Base-by-base conservation (phyloP, 164 flowering plant species). In the Chimonanthus praecox region DNA sequence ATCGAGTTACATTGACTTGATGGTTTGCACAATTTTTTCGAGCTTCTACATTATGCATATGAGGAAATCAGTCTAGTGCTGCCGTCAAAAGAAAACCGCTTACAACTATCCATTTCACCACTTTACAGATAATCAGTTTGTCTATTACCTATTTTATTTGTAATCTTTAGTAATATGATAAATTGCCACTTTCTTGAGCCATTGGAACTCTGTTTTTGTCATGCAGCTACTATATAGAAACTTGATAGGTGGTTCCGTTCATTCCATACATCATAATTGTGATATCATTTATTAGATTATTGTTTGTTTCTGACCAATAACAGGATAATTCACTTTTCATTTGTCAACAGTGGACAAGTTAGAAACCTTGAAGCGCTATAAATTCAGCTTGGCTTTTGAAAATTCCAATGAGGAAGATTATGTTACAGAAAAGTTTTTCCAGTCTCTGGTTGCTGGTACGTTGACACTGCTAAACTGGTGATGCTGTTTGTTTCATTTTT, bases 401-500 rank as follows among this genome's bases (percentile, higher is more conserved):
- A 95, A 95, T 79, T 93, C 99, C 72, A 95, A 90, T 67, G 99
- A 93, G 82, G 99, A 96, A 80, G 99, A 96, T 78, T 96, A 96
- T 77, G 97, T 96, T 58, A 96, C 99, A 13, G 99, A 96, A 76
- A 95, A 96, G 70, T 96, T 83, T 82, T 96, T 96, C 83, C 99
- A 96, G 83, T 92, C 99, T 73, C 98, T 95, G 74, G 98, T 95
- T 81, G 97, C 99, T 74, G 99, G 99, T 95, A 89, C 69, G 73
- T 7, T 6, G 33, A 58, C 20, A 50, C 21, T 49, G 18, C 47
- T 18, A 46, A 4, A 66, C 7, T 66, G 48, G 9, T 6, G n/a
- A 11, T 66, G 16, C 2, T 10, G 5, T 66, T 66, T 45, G 48
- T 45, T 66, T 66, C 68, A 66, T 66, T 66, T 66, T 43, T 47